A percentile compares a stretch with the other conserved stretches of the same genome.
These are phyloP conservation scores for Colletotrichum lini DNA, from an alignment of 2,329 filamentous ascomycete genomes.

Conservation along the genomic window DNA sequence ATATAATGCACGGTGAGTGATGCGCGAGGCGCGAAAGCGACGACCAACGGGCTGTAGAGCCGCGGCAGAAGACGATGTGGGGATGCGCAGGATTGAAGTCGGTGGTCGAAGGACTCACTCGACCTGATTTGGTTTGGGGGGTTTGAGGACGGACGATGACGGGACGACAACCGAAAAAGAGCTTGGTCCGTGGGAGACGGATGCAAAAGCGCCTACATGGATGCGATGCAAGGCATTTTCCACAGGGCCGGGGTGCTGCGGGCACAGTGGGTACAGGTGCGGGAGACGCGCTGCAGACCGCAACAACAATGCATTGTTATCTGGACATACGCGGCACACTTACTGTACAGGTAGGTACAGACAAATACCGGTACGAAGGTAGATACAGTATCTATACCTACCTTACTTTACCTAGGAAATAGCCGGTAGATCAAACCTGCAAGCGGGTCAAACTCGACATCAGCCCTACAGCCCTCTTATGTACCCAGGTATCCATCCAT, in stretches of 20 bases:
- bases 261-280: constrained; percentile 11
- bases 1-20: not conserved
- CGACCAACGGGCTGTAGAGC: constrained; percentile 13
- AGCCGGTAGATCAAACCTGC: not conserved
- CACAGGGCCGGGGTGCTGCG: constrained; percentile 1
- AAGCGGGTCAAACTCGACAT: not conserved
- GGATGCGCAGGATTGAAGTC: constrained; percentile 15
- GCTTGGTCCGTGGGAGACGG: not conserved
- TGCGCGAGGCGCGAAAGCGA: not conserved
- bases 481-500: not conserved
- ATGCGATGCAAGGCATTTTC: constrained; percentile 11
- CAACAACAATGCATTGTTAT: not conserved
- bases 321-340: no score
- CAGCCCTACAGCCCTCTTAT: constrained; percentile 9
- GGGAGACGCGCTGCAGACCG: constrained; percentile 6
- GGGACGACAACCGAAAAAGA: constrained; percentile 11
- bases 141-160: not conserved
- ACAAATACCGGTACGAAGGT: no score
- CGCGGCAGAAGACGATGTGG: constrained; percentile 15
- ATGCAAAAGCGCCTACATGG: not conserved
- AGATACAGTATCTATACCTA: no score
- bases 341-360: no score
- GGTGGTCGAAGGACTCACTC: constrained; percentile 5
- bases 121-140: not conserved
- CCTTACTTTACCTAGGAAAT: not conserved